Percentiles rank a stretch among this genome's conserved stretches.
Evolutionary conservation across 2,329 filamentous ascomycete genomes (phyloP).

Genomic region (Aureobasidium vineae): DNA sequence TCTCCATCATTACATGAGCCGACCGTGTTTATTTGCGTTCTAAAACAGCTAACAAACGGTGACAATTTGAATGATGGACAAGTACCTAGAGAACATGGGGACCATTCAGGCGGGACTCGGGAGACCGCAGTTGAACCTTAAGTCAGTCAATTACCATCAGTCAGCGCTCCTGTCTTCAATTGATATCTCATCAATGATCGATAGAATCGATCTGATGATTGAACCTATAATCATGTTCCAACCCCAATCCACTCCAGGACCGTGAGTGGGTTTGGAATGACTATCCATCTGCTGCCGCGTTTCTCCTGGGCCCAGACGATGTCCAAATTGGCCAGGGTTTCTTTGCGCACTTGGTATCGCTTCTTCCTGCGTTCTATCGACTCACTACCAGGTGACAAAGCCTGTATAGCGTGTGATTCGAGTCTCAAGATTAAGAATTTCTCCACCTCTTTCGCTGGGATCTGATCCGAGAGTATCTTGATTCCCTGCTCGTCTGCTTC

Average conservation of each 20-base stretch:
- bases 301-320: not conserved
- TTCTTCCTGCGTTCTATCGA: not conserved
- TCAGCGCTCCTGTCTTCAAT: not conserved
- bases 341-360: not conserved
- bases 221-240: not conserved
- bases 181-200: not conserved
- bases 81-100: not conserved
- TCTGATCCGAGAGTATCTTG: not conserved
- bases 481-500: not conserved
- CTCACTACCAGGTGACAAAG: not conserved
- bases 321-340: not conserved
- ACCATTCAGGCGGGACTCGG: not conserved
- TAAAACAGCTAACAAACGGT: no score
- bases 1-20: no score
- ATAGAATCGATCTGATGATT: not conserved
- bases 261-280: not conserved
- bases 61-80: not conserved
- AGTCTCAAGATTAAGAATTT: not conserved
- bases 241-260: not conserved
- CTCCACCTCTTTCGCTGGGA: not conserved
- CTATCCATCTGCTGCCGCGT: not conserved
- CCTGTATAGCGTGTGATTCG: not conserved
- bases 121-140: conserved; percentile 16
- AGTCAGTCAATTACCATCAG: not conserved
- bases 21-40: no score